Conservation (phyloP, 2,329 filamentous ascomycete species). For the Zymoseptoria tritici region DNA sequence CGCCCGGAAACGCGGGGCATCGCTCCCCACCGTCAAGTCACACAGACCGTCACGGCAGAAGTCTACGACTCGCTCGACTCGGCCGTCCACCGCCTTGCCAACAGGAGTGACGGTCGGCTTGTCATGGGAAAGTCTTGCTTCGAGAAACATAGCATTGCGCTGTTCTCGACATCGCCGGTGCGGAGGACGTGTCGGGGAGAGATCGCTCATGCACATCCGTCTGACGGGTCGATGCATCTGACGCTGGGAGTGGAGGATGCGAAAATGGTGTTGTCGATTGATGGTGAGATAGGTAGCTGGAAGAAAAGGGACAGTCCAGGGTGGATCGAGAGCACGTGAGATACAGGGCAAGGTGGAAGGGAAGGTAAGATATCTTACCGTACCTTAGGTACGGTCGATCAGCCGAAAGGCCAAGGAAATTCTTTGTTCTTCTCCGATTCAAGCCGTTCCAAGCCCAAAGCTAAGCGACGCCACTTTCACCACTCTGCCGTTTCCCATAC, state of each 20-base stretch:
- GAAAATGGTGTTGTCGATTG: conserved; percentile 45
- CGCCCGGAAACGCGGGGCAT: conserved; percentile 66
- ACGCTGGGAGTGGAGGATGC: conserved; percentile 74
- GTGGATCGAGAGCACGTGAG: not conserved
- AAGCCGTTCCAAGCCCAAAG: not conserved
- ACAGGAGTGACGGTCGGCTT: conserved; percentile 34
- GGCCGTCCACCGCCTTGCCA: conserved; percentile 47
- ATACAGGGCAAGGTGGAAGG: not conserved
- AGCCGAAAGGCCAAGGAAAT: not conserved
- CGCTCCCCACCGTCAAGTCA: conserved; percentile 71
- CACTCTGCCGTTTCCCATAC: too few relatives aligned
- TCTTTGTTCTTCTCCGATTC: not conserved
- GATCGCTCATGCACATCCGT: conserved; percentile 71
- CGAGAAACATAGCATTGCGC: conserved; percentile 63
- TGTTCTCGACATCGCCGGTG: conserved; percentile 61
- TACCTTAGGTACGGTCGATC: too few relatives aligned
- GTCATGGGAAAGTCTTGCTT: conserved; percentile 61
- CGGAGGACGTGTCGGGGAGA: conserved; percentile 72
- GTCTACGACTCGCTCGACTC: conserved; percentile 51
- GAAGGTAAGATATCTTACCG: too few relatives aligned
- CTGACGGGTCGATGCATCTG: conserved; percentile 70
- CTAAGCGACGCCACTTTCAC: too few relatives aligned
- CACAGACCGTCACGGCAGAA: conserved; percentile 52
- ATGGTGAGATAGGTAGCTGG: not conserved
- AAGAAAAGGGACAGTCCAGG: not conserved